phyloP scores from a whole-genome alignment of 805 yeast genomes.

The Cyberlindnera nakhonratchasimensis region DNA sequence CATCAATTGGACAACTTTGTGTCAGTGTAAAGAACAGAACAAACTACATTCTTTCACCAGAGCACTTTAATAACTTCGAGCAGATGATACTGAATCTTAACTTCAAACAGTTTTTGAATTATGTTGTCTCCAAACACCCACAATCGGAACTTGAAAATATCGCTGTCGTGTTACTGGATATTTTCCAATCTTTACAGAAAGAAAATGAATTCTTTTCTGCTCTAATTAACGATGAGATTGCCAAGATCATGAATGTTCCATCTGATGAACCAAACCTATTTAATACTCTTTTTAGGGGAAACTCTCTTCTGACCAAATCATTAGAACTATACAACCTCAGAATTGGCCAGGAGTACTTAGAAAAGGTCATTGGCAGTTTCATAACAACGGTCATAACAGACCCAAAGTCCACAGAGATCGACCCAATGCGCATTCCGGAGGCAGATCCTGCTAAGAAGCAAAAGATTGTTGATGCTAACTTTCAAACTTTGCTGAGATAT shows the following conservation, averaged over 20 bases:
- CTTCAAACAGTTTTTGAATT: conserved; percentile 48
- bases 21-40: conserved; percentile 49
- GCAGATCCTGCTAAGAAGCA: conserved; percentile 36
- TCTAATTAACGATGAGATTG: conserved; percentile 64
- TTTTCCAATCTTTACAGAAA: conserved; percentile 65
- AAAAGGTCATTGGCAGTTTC: conserved; percentile 67
- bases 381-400: conserved; percentile 49
- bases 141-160: conserved; percentile 48
- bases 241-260: conserved; percentile 12
- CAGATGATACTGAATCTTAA: conserved; percentile 53
- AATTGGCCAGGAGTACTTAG: conserved; percentile 76
- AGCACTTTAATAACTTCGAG: conserved; percentile 59
- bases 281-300: conserved; percentile 77
- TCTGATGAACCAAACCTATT: conserved; percentile 37
- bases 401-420: conserved; percentile 66
- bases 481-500: conserved; percentile 44
- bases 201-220: conserved; percentile 74
- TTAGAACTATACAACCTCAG: conserved; percentile 73
- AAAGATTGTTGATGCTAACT: conserved; percentile 44
- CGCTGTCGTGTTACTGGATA: conserved; percentile 61
- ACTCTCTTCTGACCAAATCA: conserved; percentile 76
- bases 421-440: conserved; percentile 56
- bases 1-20: conserved; percentile 55
- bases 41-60: conserved; percentile 56
- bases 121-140: conserved; percentile 29